phyloP scores from a whole-genome alignment of 257 asterid species.

The Henckelia pumila region DNA sequence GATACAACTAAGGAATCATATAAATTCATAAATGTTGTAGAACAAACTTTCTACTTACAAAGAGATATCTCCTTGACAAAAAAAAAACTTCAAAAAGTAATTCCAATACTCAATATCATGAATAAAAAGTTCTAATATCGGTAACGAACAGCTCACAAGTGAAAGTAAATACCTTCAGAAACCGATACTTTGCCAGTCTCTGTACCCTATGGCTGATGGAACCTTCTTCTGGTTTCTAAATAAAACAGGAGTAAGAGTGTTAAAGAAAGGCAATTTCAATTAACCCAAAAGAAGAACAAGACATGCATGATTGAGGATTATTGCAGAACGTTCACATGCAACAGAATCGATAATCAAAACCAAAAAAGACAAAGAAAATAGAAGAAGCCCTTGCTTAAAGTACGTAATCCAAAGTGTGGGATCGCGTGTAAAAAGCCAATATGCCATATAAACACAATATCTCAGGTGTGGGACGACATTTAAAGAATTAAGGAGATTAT shows the following conservation, averaged over 20 bases:
- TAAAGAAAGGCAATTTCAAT: too few species aligned
- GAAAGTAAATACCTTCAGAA: slow-evolving; percentile 65
- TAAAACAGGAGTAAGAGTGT: too few species aligned
- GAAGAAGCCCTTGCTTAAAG: background rate
- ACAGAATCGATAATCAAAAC: background rate
- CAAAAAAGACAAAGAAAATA: background rate
- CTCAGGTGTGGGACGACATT: too few species aligned
- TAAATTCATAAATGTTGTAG: too few species aligned
- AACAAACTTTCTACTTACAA: background rate
- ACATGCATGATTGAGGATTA: background rate
- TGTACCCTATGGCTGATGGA: slow-evolving; percentile 97
- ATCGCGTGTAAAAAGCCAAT: background rate
- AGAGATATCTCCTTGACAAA: background rate
- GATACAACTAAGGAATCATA: background rate
- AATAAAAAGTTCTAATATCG: slow-evolving; percentile 4
- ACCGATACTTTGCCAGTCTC: slow-evolving; percentile 90
- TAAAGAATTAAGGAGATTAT: too few species aligned
- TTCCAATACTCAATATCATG: background rate
- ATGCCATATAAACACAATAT: background rate
- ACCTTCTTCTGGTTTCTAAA: slow-evolving; percentile 96
- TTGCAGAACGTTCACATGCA: background rate
- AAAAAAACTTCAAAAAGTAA: slow-evolving; percentile 7
- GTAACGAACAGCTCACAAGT: background rate
- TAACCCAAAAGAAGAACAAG: too few species aligned
- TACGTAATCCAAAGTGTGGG: background rate